Evolutionary conservation across 1,139 yeast genomes (phyloP).

Genomic region (Waltiozyma sp.): DNA sequence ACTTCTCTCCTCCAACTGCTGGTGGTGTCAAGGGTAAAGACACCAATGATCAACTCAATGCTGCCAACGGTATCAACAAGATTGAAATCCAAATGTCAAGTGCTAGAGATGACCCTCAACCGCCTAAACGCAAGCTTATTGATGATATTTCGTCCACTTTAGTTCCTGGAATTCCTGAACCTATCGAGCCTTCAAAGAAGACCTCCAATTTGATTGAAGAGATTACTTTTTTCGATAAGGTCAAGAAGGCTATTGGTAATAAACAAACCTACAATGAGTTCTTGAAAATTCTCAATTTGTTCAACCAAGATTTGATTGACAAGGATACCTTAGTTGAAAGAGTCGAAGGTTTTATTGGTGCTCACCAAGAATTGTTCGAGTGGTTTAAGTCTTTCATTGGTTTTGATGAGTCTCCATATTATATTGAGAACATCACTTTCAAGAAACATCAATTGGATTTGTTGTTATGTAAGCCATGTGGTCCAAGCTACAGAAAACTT

Average conservation of each 20-base stretch:
- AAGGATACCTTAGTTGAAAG: slow-evolving; percentile 72
- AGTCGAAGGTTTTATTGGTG: slow-evolving; percentile 77
- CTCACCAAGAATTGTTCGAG: slow-evolving; percentile 63
- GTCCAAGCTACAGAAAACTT: slow-evolving; percentile 85
- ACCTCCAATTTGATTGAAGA: slow-evolving; percentile 68
- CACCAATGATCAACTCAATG: slow-evolving; percentile 3
- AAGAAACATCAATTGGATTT: slow-evolving; percentile 86
- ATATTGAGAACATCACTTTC: slow-evolving; percentile 79
- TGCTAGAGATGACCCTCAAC: slow-evolving; percentile 3
- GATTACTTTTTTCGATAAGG: slow-evolving; percentile 82
- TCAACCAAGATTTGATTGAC: slow-evolving; percentile 83
- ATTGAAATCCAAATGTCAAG: neutral
- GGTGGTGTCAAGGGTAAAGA: slow-evolving; percentile 15
- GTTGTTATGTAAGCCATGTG: slow-evolving; percentile 72
- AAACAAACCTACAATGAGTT: slow-evolving; percentile 89
- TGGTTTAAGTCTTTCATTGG: slow-evolving; percentile 95
- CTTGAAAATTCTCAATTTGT: slow-evolving; percentile 73
- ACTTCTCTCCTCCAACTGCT: slow-evolving; percentile 68
- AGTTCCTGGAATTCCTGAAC: slow-evolving; percentile 81
- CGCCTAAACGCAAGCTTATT: slow-evolving; percentile 18
- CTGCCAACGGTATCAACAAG: neutral
- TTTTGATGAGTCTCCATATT: slow-evolving; percentile 63
- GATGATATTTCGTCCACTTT: slow-evolving; percentile 52
- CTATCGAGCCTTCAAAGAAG: slow-evolving; percentile 53
- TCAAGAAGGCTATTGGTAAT: slow-evolving; percentile 80